These are phyloP conservation scores for Lanmaoa pseudosensibilis DNA, from an alignment of 768 basidiomycete genomes.

Conservation along the genomic window DNA sequence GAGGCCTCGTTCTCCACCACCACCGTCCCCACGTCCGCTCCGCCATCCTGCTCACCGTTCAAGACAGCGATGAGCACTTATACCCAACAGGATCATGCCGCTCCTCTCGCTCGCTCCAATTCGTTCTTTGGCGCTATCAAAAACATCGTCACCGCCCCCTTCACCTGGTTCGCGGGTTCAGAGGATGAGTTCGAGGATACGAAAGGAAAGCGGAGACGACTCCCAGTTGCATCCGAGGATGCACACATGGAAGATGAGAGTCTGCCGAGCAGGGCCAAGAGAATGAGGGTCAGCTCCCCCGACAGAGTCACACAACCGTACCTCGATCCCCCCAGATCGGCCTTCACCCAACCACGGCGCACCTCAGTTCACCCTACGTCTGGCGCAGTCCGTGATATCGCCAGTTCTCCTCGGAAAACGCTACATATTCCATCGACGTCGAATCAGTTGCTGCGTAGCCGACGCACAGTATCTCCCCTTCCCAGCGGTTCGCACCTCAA, in stretches of 20 bases:
- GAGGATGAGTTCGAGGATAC: conserved; percentile 51
- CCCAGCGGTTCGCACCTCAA: conserved; percentile 35
- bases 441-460: conserved; percentile 35
- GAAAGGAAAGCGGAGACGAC: conserved; percentile 56
- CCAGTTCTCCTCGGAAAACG: conserved; percentile 32
- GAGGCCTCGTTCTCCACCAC: conserved; percentile 23
- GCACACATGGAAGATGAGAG: conserved; percentile 33
- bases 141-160: conserved; percentile 63
- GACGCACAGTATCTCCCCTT: conserved; percentile 45
- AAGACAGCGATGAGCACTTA: conserved; percentile 30
- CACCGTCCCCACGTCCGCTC: conserved; percentile 20
- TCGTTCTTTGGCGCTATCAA: conserved; percentile 65
- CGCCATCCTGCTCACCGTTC: conserved; percentile 19
- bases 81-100: conserved; percentile 31
- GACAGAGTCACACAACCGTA: conserved; percentile 42
- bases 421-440: conserved; percentile 33
- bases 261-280: conserved; percentile 43
- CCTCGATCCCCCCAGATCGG: conserved; percentile 55
- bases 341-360: conserved; percentile 35
- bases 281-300: conserved; percentile 54
- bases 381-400: conserved; percentile 22
- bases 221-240: conserved; percentile 30
- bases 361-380: conserved; percentile 19
- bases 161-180: conserved; percentile 52
- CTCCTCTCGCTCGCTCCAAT: conserved; percentile 48